Base-by-base conservation (phyloP, 1,139 yeast species). In the Candida sojae region DNA sequence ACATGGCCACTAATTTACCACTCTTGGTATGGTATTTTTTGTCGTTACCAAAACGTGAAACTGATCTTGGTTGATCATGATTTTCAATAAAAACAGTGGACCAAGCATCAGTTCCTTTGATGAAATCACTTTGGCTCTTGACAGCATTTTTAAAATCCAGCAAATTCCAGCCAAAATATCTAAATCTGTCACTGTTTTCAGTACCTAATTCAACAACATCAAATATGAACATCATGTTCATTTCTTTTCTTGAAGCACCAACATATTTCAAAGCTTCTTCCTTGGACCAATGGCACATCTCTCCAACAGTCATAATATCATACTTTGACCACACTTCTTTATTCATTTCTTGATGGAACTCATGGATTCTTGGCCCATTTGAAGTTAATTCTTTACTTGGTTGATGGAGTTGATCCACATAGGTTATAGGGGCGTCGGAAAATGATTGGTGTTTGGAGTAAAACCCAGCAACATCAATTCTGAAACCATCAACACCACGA, bases 261-360 rank as follows among this genome's bases (percentile, higher is more conserved):
- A 78, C 82, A 57, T 75, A 78, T 52, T 72, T 68, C 57, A 77
- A 62, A 11, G 79, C 67, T 39, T 71, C 70, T 48, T 75, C 79
- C 49, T 68, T 70, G n/a, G 70, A 50, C 51, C 75, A 71, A 50
- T 64, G 63, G 6, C 82, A 80, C 42, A 77, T 75, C 55, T 81
- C 85, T 37, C 85, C 86, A 26, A 81, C 85, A 1, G 84, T 79
- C 77, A 80, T 70, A 38, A 66, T 77, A 57, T 79, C 83, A 58
- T 79, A 79, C 44, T 78, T 70, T 39, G 74, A 66, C 29, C 77
- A 70, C 41, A 73, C 77, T 49, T 75, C 65, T 6, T 56, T 57
- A 53, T 65, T 71, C 81, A 80, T 75, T 59, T 79, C 85, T 60
- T 77, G 70, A 62, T 79, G 80, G 66, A 76, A 80, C 56, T 79